Conservation (phyloP, 1,284 basidiomycete species). For the Stereum hirsutum region DNA sequence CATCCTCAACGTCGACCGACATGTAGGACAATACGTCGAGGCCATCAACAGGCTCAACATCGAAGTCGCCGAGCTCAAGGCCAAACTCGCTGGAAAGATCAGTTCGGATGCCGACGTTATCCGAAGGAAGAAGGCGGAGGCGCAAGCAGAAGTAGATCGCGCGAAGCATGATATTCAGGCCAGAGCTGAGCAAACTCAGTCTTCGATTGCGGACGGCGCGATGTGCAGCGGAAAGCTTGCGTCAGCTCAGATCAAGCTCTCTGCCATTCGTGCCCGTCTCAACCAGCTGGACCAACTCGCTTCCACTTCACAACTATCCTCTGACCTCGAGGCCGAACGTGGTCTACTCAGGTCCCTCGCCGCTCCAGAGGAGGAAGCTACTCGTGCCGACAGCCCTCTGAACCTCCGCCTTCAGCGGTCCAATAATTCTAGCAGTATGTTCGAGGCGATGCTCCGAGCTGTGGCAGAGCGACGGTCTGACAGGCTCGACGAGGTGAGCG, state of each 20-base stretch:
- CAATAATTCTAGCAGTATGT: constrained; percentile 70
- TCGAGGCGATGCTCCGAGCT: constrained; percentile 76
- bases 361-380: constrained; percentile 58
- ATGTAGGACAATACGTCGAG: constrained; percentile 90
- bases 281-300: constrained; percentile 45
- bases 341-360: constrained; percentile 64
- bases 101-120: constrained; percentile 51
- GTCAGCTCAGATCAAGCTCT: constrained; percentile 67
- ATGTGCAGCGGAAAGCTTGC: constrained; percentile 65
- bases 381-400: constrained; percentile 52
- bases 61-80: constrained; percentile 82
- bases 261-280: constrained; percentile 59
- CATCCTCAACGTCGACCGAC: constrained; percentile 86
- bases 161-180: constrained; percentile 61
- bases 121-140: constrained; percentile 59
- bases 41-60: constrained; percentile 84
- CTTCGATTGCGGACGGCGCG: constrained; percentile 73
- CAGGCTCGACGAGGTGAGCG: constrained; percentile 64
- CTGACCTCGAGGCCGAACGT: constrained; percentile 66
- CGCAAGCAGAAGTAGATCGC: constrained; percentile 57
- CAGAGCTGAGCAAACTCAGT: constrained; percentile 60
- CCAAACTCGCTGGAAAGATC: constrained; percentile 67
- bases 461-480: constrained; percentile 74
- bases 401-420: constrained; percentile 58
- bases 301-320: constrained; percentile 32